These are phyloP conservation scores for Cercis canadensis DNA, from an alignment of 306 rosid genomes.

Conservation along the genomic window DNA sequence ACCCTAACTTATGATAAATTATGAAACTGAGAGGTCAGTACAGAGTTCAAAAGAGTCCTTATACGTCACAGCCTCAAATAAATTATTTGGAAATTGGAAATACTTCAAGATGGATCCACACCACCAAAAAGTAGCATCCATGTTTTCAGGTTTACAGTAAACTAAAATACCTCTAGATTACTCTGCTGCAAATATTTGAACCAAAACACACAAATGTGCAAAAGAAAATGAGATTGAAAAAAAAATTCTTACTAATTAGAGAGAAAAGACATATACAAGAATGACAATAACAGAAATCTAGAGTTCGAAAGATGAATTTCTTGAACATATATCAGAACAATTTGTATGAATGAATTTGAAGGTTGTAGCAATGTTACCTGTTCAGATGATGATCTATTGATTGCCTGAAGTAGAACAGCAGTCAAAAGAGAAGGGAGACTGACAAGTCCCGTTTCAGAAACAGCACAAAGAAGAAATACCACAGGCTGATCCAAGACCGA, in stretches of 20 bases:
- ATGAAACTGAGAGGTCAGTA: no score
- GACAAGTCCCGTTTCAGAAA: conserved; percentile 93
- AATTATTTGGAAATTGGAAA: no score
- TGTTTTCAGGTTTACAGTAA: background rate
- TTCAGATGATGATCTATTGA: conserved; percentile 87
- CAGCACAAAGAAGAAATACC: conserved; percentile 75
- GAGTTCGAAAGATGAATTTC: conserved; percentile 8
- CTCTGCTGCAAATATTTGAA: conserved; percentile 3
- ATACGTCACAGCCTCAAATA: no score
- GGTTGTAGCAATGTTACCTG: conserved; percentile 58
- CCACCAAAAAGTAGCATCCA: background rate
- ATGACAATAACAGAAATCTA: conserved; percentile 35
- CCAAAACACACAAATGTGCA: background rate
- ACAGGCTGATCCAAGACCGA: conserved; percentile 66
- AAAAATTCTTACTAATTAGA: background rate
- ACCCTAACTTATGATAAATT: no score
- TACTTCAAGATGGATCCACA: background rate
- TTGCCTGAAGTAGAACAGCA: conserved; percentile 94
- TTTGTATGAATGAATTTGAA: conserved; percentile 21
- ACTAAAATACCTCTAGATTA: conserved; percentile 1
- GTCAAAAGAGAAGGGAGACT: conserved; percentile 95
- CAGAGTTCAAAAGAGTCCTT: no score
- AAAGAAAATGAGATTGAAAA: conserved; percentile 14
- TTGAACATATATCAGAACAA: conserved; percentile 21
- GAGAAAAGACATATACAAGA: background rate